Conservation (phyloP, 225 moss, liverwort and hornwort species). For the Thuidium tamariscinum region DNA sequence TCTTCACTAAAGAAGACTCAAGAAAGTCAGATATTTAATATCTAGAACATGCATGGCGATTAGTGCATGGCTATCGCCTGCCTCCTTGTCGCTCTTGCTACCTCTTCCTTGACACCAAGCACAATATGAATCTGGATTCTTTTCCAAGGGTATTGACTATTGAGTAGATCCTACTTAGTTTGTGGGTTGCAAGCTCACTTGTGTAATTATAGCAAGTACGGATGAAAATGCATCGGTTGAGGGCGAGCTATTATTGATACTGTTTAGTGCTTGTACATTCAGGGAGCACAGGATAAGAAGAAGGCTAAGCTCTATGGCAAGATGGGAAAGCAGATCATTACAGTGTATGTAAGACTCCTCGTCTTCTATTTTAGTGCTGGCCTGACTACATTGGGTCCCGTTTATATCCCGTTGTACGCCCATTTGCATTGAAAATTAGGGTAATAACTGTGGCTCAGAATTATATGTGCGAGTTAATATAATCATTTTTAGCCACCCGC, state of each 20-base stretch:
- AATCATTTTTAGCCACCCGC: background rate
- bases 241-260: background rate
- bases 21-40: no score
- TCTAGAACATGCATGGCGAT: background rate
- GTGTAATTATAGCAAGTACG: background rate
- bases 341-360: constrained; percentile 30
- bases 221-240: background rate
- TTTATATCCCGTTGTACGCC: background rate
- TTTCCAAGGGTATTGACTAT: background rate
- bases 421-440: background rate
- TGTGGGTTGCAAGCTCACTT: background rate
- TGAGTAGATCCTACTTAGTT: background rate
- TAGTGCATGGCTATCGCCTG: background rate
- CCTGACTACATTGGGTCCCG: background rate
- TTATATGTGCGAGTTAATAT: background rate
- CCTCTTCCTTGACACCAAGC: background rate
- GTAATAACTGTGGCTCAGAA: background rate
- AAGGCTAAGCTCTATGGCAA: constrained; percentile 94
- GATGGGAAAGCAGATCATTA: constrained; percentile 87
- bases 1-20: background rate
- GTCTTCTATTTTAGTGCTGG: background rate
- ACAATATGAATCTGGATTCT: background rate
- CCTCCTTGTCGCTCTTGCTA: background rate
- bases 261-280: background rate
- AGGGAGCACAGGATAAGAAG: constrained; percentile 93